A percentile compares a stretch with the other conserved stretches of the same genome.
phyloP scores from a whole-genome alignment of 75 land plant genomes.

The Chamaecyparis obtusa region DNA sequence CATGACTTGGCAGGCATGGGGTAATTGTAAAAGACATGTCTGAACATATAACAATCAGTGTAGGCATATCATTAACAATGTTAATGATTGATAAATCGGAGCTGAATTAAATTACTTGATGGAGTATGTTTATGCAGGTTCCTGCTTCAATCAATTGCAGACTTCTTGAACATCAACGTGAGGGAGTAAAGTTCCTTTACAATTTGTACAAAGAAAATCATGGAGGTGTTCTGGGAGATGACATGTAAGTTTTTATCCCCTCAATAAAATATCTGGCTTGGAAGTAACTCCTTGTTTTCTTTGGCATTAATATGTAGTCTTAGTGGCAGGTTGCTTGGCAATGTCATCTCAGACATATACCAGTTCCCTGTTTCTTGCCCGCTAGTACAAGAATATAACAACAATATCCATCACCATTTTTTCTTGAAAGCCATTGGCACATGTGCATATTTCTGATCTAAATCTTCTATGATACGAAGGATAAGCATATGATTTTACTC shows the following conservation, averaged over 20 bases:
- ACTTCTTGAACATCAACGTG: slow-evolving; percentile 85
- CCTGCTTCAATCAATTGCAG: slow-evolving; percentile 92
- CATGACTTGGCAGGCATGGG: background rate
- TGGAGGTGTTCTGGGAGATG: slow-evolving; percentile 98
- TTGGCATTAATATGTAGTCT: background rate
- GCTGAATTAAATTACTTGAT: background rate
- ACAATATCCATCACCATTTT: background rate
- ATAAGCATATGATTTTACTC: background rate
- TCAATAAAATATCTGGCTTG: background rate
- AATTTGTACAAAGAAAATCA: slow-evolving; percentile 65
- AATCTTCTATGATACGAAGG: background rate
- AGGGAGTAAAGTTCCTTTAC: slow-evolving; percentile 83
- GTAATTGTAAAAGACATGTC: background rate
- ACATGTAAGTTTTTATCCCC: slow-evolving; percentile 58
- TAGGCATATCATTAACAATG: background rate
- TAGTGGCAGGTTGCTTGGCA: background rate
- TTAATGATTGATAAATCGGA: background rate
- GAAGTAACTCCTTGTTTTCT: background rate
- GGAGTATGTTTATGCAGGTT: slow-evolving; percentile 43
- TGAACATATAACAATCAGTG: background rate
- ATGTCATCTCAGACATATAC: background rate
- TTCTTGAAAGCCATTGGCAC: background rate
- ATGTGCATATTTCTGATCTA: background rate
- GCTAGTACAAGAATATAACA: background rate
- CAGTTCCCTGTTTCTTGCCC: background rate